Conservation (phyloP, 805 yeast genomes). For the Yarrowia hollandica region DNA sequence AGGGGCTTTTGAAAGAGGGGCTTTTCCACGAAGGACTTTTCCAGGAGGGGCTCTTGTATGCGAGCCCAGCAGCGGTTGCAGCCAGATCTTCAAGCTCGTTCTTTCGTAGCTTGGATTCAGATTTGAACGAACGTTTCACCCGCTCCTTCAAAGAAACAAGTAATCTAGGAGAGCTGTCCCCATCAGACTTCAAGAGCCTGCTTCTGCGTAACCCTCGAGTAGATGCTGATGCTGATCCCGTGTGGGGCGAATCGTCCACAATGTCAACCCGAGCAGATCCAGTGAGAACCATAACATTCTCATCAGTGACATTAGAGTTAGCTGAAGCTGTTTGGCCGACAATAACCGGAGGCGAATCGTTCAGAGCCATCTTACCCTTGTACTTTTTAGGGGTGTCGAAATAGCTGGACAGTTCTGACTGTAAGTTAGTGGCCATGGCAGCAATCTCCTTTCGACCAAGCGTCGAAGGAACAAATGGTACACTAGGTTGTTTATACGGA, state of each 20-base stretch:
- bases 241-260: not conserved
- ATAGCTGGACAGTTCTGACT: conserved; percentile 4
- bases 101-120: conserved; percentile 9
- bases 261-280: not conserved
- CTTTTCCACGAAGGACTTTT: conserved; percentile 16
- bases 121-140: conserved; percentile 15
- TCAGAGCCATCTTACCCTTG: conserved; percentile 17
- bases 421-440: conserved; percentile 10
- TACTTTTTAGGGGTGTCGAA: conserved; percentile 8
- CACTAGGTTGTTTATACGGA: not conserved
- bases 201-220: not conserved
- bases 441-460: conserved; percentile 17
- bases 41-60: conserved; percentile 5
- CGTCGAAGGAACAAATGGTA: not conserved
- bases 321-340: not conserved
- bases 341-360: not conserved
- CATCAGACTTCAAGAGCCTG: not conserved
- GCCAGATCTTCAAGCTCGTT: conserved; percentile 5
- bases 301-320: not conserved
- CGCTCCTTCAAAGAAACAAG: not conserved
- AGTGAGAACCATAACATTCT: not conserved
- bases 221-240: not conserved
- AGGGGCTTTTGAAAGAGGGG: conserved; percentile 9
- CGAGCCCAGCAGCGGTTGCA: not conserved
- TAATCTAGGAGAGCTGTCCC: not conserved